Conservation (phyloP, 2,329 filamentous ascomycete species). For the Fusarium cicatricum region DNA sequence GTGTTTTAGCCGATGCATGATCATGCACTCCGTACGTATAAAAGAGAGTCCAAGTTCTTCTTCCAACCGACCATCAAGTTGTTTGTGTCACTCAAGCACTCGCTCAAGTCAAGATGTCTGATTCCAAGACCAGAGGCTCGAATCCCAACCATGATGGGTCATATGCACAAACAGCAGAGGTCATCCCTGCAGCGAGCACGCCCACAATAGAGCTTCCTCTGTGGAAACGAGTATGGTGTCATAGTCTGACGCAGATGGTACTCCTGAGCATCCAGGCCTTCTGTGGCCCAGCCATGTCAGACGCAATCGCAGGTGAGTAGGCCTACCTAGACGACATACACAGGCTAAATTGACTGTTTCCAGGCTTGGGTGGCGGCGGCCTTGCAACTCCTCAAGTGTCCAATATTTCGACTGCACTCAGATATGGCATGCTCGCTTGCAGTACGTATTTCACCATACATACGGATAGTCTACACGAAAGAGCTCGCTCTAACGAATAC, state of each 20-base stretch:
- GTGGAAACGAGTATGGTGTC: constrained; percentile 9
- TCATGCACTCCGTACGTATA: too few species aligned
- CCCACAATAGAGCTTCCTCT: neutral
- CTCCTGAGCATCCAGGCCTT: constrained; percentile 14
- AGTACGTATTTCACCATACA: neutral
- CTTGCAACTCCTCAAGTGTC: constrained; percentile 14
- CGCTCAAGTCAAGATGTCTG: neutral
- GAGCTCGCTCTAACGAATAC: neutral
- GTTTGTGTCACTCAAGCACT: too few species aligned
- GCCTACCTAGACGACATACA: neutral
- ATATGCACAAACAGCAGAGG: neutral
- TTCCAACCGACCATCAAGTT: too few species aligned
- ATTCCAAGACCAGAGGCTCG: constrained; percentile 4
- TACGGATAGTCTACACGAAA: neutral
- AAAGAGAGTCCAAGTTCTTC: too few species aligned
- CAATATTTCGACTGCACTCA: constrained; percentile 9
- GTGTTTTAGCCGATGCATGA: too few species aligned
- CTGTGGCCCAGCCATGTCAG: constrained; percentile 12
- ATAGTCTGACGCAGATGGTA: constrained; percentile 15
- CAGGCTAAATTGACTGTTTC: neutral
- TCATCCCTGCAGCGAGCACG: neutral
- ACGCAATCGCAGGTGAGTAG: constrained; percentile 5
- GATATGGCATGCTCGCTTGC: constrained; percentile 7
- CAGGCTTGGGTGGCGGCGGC: constrained; percentile 12
- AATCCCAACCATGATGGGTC: neutral